Conservation (phyloP, 805 yeast genomes). For the Priceomyces haplophilus region DNA sequence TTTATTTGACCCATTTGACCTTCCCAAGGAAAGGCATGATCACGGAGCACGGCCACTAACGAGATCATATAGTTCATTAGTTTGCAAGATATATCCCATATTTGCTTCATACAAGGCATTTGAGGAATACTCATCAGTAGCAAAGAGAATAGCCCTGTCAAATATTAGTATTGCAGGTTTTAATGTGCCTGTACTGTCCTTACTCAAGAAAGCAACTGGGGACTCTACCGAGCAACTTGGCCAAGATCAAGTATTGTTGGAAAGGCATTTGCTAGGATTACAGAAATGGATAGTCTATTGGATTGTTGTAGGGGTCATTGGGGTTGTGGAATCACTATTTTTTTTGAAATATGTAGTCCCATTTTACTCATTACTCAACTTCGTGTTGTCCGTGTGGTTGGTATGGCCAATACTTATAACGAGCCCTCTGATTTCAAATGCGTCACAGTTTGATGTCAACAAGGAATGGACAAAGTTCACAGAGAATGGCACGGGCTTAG, state of each 20-base stretch:
- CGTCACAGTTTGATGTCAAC: conserved; percentile 12
- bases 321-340: conserved; percentile 39
- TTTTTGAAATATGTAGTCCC: conserved; percentile 53
- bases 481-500: conserved; percentile 30
- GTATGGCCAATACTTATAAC: conserved; percentile 41
- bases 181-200: conserved; percentile 36
- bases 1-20: neutral
- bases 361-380: conserved; percentile 46
- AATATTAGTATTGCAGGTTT: conserved; percentile 36
- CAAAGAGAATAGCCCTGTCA: conserved; percentile 26
- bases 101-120: conserved; percentile 60
- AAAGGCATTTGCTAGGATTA: conserved; percentile 22
- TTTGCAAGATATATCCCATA: conserved; percentile 55
- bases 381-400: conserved; percentile 58
- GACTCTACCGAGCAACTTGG: conserved; percentile 8
- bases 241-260: conserved; percentile 17
- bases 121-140: conserved; percentile 35
- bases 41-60: conserved; percentile 8
- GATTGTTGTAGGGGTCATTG: conserved; percentile 53
- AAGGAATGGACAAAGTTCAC: conserved; percentile 28
- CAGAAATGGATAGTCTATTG: conserved; percentile 55
- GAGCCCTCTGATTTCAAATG: neutral
- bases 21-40: neutral
- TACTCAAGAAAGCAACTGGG: conserved; percentile 29
- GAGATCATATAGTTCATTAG: conserved; percentile 21